phyloP scores from a whole-genome alignment of 192 early-diverging fungal genomes.

The Backusella sp. region DNA sequence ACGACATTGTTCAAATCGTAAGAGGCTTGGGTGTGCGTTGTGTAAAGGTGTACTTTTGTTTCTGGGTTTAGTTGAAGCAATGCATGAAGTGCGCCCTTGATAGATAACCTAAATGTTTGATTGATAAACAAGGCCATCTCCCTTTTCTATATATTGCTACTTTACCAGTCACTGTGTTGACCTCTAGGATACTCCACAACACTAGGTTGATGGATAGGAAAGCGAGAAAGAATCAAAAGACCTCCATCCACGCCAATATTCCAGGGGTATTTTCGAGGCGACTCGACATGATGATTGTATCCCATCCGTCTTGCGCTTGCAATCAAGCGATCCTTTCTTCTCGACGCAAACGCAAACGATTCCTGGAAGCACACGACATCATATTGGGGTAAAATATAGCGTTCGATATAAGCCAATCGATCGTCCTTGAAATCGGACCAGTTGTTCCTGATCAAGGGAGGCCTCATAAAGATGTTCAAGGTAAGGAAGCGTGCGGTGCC shows the following conservation, averaged over 20 bases:
- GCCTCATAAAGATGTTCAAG: constrained; percentile 72
- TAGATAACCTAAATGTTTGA: constrained; percentile 41
- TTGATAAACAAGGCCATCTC: not conserved
- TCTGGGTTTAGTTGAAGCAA: constrained; percentile 53
- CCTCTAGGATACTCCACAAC: constrained; percentile 64
- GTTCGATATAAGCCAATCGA: constrained; percentile 67
- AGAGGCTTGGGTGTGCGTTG: constrained; percentile 84
- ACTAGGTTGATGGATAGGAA: constrained; percentile 60
- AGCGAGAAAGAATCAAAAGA: constrained; percentile 67
- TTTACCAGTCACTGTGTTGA: constrained; percentile 68
- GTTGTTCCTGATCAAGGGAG: constrained; percentile 68
- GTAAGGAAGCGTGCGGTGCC: constrained; percentile 53
- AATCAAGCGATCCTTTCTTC: constrained; percentile 57
- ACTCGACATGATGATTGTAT: constrained; percentile 63
- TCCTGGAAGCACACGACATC: constrained; percentile 83
- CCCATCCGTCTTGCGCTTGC: constrained; percentile 60
- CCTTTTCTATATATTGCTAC: not conserved
- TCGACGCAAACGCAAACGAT: constrained; percentile 72
- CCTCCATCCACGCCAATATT: constrained; percentile 74
- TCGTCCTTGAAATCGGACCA: constrained; percentile 79
- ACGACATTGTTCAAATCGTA: constrained; percentile 53
- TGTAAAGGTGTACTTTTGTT: constrained; percentile 66
- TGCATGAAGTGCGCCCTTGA: constrained; percentile 80
- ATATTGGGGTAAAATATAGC: constrained; percentile 64
- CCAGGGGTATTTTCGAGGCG: constrained; percentile 59